Evolutionary conservation across 805 yeast genomes (phyloP), one percentile per base, ranked within the genome.

Genomic region (Kuraishia floccosa): DNA sequence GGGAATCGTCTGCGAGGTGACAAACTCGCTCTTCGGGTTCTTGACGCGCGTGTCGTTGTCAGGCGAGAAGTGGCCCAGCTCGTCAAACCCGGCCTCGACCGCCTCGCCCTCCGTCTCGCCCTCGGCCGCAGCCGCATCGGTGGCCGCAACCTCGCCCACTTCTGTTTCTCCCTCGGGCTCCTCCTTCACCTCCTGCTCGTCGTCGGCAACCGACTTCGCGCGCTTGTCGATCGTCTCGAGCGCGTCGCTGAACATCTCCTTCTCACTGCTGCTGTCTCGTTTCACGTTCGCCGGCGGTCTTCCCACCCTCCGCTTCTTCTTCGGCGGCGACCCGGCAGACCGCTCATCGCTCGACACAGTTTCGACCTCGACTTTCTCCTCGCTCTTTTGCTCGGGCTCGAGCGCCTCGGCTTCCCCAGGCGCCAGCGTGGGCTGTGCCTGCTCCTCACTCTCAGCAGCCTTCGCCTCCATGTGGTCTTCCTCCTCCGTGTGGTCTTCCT

Each of bases 21-120:
- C 89, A 48, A 74, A 79, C 50, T 81, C 89, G 0, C 82, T 68
- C 43, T 77, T 77, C 1, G 91, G 89, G 45, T 80, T 80, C 40
- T 71, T 72, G 16, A 71, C 61, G 31, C 69, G 47, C 5, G 78
- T 75, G 45, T 75, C 82, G 38, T 70, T 68, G 25, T 66, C 73
- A 18, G 54, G 68, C 3, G 69, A 62, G 38, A 47, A 62, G 11
- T 58, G 55, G 1, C 66, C 68, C 19, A 5, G 17, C 24, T 20
- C 21, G 5, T 25, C 33, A 12, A 10, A 31, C 16, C 22, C 34
- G 17, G 21, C 30, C 27, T 9, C 35, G 28, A 21, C 24, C 17
- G 23, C 32, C 12, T 27, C 27, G 17, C 28, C 16, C 5, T 27
- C 34, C 16, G 17, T 18, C 12, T 16, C 18, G 9, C 6, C 22